A percentile compares a stretch with the other conserved stretches of the same genome.
phyloP scores from a whole-genome alignment of 768 basidiomycete species.

The Pisolithus sp. region DNA sequence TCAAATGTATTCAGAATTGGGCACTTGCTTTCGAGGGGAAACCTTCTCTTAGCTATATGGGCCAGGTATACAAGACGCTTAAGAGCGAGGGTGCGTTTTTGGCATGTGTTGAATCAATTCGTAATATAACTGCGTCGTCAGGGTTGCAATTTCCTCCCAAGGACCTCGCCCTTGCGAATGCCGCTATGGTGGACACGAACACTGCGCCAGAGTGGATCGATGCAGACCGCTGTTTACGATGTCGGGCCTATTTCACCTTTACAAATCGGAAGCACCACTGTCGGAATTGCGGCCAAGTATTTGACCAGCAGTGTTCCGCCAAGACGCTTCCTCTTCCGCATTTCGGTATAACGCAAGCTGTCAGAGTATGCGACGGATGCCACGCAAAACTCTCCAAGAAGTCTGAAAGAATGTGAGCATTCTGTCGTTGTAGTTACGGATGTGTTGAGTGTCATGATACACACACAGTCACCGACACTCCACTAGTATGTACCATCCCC shows the following conservation, averaged over 20 bases:
- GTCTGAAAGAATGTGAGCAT: slow-evolving; percentile 47
- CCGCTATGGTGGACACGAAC: slow-evolving; percentile 86
- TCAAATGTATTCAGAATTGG: slow-evolving; percentile 90
- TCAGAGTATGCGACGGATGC: slow-evolving; percentile 91
- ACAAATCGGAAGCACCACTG: slow-evolving; percentile 99
- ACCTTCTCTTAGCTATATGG: slow-evolving; percentile 62
- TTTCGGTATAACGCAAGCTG: slow-evolving; percentile 88
- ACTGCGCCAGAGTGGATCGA: slow-evolving; percentile 97
- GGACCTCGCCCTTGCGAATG: slow-evolving; percentile 59
- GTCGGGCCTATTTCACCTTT: slow-evolving; percentile 84
- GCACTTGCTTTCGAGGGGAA: slow-evolving; percentile 84
- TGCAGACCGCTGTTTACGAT: slow-evolving; percentile 89
- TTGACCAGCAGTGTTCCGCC: slow-evolving; percentile 89
- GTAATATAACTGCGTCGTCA: slow-evolving; percentile 20
- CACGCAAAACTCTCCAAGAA: slow-evolving; percentile 69
- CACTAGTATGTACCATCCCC: slow-evolving; percentile 45
- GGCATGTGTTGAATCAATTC: neutral
- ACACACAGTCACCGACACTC: slow-evolving; percentile 45
- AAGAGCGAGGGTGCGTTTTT: slow-evolving; percentile 58
- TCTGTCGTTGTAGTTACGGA: neutral
- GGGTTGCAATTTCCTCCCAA: slow-evolving; percentile 84
- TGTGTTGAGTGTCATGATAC: neutral
- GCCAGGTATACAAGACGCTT: slow-evolving; percentile 73
- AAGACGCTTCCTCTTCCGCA: slow-evolving; percentile 82
- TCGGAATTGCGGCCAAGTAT: slow-evolving; percentile 94